Evolutionary conservation across 129 eudicot genomes (phyloP), one percentile per base, ranked within the genome.

Genomic region (Lactuca sativa): DNA sequence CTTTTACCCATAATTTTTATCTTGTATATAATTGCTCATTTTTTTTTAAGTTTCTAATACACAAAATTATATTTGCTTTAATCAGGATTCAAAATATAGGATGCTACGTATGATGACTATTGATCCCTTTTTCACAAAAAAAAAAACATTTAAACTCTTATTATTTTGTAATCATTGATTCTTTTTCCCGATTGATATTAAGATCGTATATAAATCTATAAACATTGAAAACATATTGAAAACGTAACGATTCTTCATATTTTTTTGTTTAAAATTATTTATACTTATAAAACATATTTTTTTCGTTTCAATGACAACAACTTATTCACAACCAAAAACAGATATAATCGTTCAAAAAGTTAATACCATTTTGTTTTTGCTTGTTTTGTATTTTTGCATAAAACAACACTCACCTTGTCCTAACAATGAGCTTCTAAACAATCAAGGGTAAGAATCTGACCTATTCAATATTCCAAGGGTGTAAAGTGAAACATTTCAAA

Each of bases 401-500:
- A 47, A 47, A 11, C 52, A 47, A 12, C 52, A 47, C 15, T 6
- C 10, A 40, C 9, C 44, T 40, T 40, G 44, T 40, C 9, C 9
- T 40, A 6, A 40, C 44, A 5, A 7, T 40, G 44, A 40, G 8
- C 1, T 40, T 47, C 15, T 47, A 47, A 2, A 47, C 0, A 11
- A 47, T 3, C 15, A 47, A 69, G 58, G 74, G 34, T 10, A 5
- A 31, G 4, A 58, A 41, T 58, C 10, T 59, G 33, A 70, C 17
- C 8, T 12, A 36, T 38, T 51, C 14, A 62, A 44, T 61, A 72
- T 34, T 18, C 4, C 16, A 72, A 37, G 77, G 77, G 53, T 4
- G 54, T 16, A 61, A 33, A 36, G 2, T 38, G 31, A 36, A 72
- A 52, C 18, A 4, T 10, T 4, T 13, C 2, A 0, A 61, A 47